Conservation (phyloP, 2,329 filamentous ascomycete genomes). For the Aspergillus alliaceus region DNA sequence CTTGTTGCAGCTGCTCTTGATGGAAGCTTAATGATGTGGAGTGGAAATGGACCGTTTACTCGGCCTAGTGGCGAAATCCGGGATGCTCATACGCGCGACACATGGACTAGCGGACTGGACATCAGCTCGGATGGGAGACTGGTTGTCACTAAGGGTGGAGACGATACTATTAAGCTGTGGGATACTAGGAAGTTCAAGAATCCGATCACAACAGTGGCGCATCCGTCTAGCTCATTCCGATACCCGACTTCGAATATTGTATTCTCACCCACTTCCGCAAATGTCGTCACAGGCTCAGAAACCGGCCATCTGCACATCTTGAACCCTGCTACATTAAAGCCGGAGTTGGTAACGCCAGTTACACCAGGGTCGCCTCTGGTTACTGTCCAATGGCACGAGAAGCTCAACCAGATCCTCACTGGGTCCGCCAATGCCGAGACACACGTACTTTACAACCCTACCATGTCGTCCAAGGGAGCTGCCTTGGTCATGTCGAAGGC, state of each 20-base stretch:
- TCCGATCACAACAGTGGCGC: conserved; percentile 75
- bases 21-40: conserved; percentile 88
- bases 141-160: conserved; percentile 85
- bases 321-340: conserved; percentile 83
- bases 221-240: conserved; percentile 78
- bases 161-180: conserved; percentile 93
- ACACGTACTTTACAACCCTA: conserved; percentile 86
- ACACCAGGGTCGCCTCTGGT: conserved; percentile 82
- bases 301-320: conserved; percentile 87
- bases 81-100: conserved; percentile 77
- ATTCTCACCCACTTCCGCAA: conserved; percentile 81
- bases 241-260: conserved; percentile 84
- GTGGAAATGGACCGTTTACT: conserved; percentile 80
- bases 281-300: conserved; percentile 84
- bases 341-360: conserved; percentile 85
- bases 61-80: conserved; percentile 79
- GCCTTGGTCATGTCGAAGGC: conserved; percentile 88
- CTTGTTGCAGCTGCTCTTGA: conserved; percentile 83
- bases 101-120: conserved; percentile 90
- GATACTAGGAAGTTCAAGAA: conserved; percentile 94
- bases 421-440: conserved; percentile 89
- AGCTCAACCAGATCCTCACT: conserved; percentile 93
- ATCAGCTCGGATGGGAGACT: conserved; percentile 88
- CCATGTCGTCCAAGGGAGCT: conserved; percentile 77
- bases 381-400: conserved; percentile 85